phyloP scores from a whole-genome alignment of 805 yeast genomes.

The Monosporozyma yasuniensis region DNA sequence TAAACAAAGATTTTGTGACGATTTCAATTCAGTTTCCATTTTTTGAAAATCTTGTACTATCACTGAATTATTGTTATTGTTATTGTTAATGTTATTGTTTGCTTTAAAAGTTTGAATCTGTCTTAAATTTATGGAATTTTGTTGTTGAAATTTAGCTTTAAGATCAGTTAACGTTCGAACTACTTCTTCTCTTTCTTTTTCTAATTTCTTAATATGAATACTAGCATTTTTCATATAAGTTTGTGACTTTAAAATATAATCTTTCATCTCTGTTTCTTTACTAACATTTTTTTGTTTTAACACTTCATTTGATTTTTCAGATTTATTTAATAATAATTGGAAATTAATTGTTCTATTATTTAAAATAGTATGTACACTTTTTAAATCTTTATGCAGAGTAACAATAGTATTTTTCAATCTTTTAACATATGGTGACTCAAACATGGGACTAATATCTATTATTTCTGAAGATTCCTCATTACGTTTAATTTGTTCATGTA shows the following conservation, averaged over 20 bases:
- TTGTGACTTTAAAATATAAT: not conserved
- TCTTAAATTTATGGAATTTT: not conserved
- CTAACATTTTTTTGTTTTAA: not conserved
- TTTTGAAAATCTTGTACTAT: not conserved
- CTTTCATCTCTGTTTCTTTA: not conserved
- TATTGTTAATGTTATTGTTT: not conserved
- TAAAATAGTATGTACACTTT: conserved; percentile 3
- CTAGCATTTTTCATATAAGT: not conserved
- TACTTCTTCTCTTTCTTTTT: not conserved
- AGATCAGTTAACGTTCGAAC: not conserved
- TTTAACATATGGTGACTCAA: conserved; percentile 6
- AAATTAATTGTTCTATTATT: conserved; percentile 7
- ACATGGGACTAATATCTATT: conserved; percentile 1
- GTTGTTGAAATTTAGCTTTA: not conserved
- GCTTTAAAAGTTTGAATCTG: too few relatives aligned
- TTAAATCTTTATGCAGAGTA: conserved; percentile 4
- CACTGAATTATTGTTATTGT: not conserved
- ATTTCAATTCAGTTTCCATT: not conserved
- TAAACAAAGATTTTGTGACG: not conserved
- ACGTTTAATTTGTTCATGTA: not conserved
- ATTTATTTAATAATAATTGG: not conserved
- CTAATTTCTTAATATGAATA: not conserved
- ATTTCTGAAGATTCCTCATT: not conserved
- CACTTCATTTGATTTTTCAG: not conserved
- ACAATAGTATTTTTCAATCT: conserved; percentile 5